phyloP scores from a whole-genome alignment of 441 rosid species.

The Macaranga tanarius region DNA sequence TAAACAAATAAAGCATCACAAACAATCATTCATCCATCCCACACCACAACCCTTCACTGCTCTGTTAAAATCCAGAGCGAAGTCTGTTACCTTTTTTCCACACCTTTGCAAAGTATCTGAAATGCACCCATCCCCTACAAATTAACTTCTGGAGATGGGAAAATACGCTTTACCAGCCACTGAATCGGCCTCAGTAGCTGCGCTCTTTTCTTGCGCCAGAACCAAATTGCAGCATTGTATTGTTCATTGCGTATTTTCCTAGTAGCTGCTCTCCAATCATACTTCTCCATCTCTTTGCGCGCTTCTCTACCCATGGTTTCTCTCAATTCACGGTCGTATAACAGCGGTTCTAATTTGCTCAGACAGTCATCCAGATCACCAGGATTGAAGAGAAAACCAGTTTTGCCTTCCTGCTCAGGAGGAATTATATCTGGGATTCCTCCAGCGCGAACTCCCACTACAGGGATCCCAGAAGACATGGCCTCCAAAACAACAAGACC shows the following conservation, averaged over 20 bases:
- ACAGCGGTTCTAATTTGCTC: constrained; percentile 59
- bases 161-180: constrained; percentile 69
- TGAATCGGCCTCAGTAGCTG: constrained; percentile 69
- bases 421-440: constrained; percentile 96
- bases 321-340: constrained; percentile 57
- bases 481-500: constrained; percentile 96
- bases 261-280: constrained; percentile 97
- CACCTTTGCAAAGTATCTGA: neutral
- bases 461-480: constrained; percentile 94
- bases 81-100: neutral
- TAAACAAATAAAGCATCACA: constrained; percentile 18
- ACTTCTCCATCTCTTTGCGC: constrained; percentile 81
- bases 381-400: constrained; percentile 69
- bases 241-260: constrained; percentile 83
- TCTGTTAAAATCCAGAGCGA: constrained; percentile 11
- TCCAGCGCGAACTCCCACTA: constrained; percentile 89
- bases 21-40: constrained; percentile 19
- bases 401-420: constrained; percentile 83
- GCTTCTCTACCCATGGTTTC: constrained; percentile 84
- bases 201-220: constrained; percentile 85
- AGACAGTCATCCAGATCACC: constrained; percentile 89
- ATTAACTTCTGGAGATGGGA: constrained; percentile 59
- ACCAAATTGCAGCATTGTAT: constrained; percentile 95
- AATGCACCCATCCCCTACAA: constrained; percentile 29
- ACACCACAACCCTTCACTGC: neutral